These are phyloP conservation scores for Leptographium galeiforme DNA, from an alignment of 2,329 filamentous ascomycete genomes.

Conservation along the genomic window DNA sequence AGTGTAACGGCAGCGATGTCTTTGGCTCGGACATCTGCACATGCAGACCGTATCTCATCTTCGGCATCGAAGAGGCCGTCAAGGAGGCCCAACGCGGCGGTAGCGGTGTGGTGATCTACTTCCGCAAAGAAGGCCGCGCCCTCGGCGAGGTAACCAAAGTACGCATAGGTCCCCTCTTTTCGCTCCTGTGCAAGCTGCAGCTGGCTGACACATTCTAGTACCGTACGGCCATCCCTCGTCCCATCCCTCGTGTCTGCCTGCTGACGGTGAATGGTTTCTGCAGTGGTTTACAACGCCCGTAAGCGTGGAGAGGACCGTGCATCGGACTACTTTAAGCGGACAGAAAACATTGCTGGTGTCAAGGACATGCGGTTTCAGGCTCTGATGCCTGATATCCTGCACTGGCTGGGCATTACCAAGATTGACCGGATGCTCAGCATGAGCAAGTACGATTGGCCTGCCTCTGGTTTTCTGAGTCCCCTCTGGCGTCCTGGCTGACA, in stretches of 20 bases:
- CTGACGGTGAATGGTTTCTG: not conserved
- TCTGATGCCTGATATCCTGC: slow-evolving; percentile 92
- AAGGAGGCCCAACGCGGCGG: slow-evolving; percentile 92
- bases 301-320: slow-evolving; percentile 70
- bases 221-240: slow-evolving; percentile 7
- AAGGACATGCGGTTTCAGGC: slow-evolving; percentile 97
- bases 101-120: slow-evolving; percentile 93
- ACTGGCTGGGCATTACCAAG: slow-evolving; percentile 97
- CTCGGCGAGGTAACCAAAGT: slow-evolving; percentile 94
- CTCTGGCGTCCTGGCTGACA: slow-evolving; percentile 1
- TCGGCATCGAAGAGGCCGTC: slow-evolving; percentile 92
- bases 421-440: slow-evolving; percentile 98
- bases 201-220: slow-evolving; percentile 7
- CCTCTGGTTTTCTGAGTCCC: not conserved
- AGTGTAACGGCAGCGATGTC: slow-evolving; percentile 91
- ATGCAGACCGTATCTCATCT: slow-evolving; percentile 88
- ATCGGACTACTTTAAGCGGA: slow-evolving; percentile 89
- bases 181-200: not conserved
- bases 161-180: not conserved
- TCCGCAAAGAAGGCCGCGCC: slow-evolving; percentile 91
- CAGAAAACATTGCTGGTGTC: slow-evolving; percentile 96
- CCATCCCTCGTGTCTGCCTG: not conserved
- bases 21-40: slow-evolving; percentile 98
- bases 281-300: slow-evolving; percentile 62
- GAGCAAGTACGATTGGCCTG: slow-evolving; percentile 58